Evolutionary conservation across 176 grass and related monocot species (phyloP).

Genomic region (Chloris gayana): DNA sequence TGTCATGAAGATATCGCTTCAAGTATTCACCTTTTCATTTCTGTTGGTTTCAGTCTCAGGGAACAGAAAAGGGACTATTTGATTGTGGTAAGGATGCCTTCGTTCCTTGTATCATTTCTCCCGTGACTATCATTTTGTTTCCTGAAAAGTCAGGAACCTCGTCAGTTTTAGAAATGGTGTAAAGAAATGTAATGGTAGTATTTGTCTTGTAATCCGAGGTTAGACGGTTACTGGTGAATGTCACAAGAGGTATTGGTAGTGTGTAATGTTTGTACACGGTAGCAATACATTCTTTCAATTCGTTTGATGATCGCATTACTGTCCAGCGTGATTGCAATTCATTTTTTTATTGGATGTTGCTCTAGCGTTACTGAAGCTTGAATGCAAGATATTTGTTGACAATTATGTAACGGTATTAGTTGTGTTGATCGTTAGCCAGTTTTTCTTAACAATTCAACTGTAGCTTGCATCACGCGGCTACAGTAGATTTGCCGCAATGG

Average conservation of each 20-base stretch:
- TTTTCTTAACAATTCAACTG: too few relatives aligned
- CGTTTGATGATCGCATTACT: not conserved
- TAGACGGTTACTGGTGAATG: constrained; percentile 32
- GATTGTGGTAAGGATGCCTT: not conserved
- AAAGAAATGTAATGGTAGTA: constrained; percentile 42
- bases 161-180: constrained; percentile 44
- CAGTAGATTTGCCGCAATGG: not conserved
- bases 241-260: constrained; percentile 27
- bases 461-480: too few relatives aligned
- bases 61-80: constrained; percentile 14
- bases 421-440: too few relatives aligned
- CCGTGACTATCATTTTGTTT: constrained; percentile 33
- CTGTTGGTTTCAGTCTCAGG: not conserved
- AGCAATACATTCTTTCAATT: constrained; percentile 22
- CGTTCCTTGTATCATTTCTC: constrained; percentile 26
- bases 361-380: not conserved
- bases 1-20: not conserved
- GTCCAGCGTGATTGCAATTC: not conserved
- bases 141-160: constrained; percentile 52
- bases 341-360: too few relatives aligned
- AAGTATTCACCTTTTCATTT: constrained; percentile 12
- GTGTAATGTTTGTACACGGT: constrained; percentile 15
- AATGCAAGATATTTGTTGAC: not conserved
- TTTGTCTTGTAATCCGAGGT: not conserved
- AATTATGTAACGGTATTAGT: too few relatives aligned